Conservation (phyloP, 441 rosid genomes). For the Mallotus japonicus region DNA sequence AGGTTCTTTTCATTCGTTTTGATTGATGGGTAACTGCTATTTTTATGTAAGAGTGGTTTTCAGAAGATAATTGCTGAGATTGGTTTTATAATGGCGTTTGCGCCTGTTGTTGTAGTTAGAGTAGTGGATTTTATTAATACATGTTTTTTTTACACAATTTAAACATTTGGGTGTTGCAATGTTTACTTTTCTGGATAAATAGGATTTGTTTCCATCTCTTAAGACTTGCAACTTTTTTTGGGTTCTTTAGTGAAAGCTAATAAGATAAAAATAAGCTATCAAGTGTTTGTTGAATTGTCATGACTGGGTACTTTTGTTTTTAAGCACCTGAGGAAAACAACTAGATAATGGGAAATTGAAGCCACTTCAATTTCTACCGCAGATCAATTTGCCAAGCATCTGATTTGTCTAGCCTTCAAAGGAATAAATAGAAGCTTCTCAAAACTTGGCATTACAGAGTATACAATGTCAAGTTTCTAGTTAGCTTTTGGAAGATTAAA, state of each 20-base stretch:
- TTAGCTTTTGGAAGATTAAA: too few species aligned
- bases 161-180: slow-evolving; percentile 53
- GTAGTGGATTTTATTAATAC: slow-evolving; percentile 53
- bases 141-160: slow-evolving; percentile 56
- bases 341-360: too few species aligned
- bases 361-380: too few species aligned
- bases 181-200: slow-evolving; percentile 40
- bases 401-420: too few species aligned
- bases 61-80: slow-evolving; percentile 38
- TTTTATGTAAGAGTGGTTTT: slow-evolving; percentile 23
- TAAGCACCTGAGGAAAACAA: too few species aligned
- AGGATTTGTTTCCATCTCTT: slow-evolving; percentile 58
- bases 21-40: slow-evolving; percentile 53
- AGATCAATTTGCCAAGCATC: too few species aligned
- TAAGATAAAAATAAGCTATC: slow-evolving; percentile 49
- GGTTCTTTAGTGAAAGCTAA: slow-evolving; percentile 55
- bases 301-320: too few species aligned
- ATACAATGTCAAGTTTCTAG: too few species aligned
- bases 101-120: slow-evolving; percentile 29
- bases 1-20: slow-evolving; percentile 58
- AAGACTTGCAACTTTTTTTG: slow-evolving; percentile 65
- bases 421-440: too few species aligned
- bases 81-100: slow-evolving; percentile 41
- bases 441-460: too few species aligned
- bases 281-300: slow-evolving; percentile 20